Percentiles rank a stretch among this genome's conserved stretches.
Conservation (phyloP, 2,329 filamentous ascomycete species). For the Aspergillus puulaauensis region DNA sequence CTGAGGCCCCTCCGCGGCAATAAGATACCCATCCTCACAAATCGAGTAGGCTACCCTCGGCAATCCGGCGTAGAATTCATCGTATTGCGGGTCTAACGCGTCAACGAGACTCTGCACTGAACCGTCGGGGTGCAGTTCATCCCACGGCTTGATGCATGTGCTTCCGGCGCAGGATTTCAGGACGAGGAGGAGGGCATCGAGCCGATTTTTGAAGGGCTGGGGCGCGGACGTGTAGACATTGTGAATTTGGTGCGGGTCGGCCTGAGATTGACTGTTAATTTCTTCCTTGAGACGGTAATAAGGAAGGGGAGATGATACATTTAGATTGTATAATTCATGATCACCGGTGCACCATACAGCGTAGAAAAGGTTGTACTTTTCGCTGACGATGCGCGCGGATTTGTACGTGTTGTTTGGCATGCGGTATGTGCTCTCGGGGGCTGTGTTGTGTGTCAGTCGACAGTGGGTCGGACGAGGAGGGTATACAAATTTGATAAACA, state of each 20-base stretch:
- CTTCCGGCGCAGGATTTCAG: conserved; percentile 39
- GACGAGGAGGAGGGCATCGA: conserved; percentile 39
- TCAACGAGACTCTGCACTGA: conserved; percentile 31
- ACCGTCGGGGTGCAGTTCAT: conserved; percentile 32
- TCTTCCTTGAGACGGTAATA: neutral
- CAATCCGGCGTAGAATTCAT: conserved; percentile 33
- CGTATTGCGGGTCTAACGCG: conserved; percentile 30
- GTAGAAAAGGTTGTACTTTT: conserved; percentile 41
- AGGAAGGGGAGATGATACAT: conserved; percentile 20
- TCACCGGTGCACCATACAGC: conserved; percentile 43
- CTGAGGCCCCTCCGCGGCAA: conserved; percentile 37
- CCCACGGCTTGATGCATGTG: conserved; percentile 38
- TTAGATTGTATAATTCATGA: conserved; percentile 42
- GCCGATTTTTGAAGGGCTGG: conserved; percentile 22
- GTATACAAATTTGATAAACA: neutral
- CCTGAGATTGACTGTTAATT: conserved; percentile 17
- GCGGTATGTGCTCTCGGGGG: neutral
- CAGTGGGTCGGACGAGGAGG: neutral
- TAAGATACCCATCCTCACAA: conserved; percentile 37
- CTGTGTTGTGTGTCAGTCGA: neutral
- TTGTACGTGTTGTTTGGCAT: conserved; percentile 42
- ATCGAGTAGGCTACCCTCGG: conserved; percentile 33
- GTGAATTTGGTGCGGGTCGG: conserved; percentile 37
- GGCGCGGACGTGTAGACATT: conserved; percentile 29
- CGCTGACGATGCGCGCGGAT: conserved; percentile 35